These are phyloP conservation scores for Vitis riparia DNA, from an alignment of 164 flowering plant species.

Conservation along the genomic window DNA sequence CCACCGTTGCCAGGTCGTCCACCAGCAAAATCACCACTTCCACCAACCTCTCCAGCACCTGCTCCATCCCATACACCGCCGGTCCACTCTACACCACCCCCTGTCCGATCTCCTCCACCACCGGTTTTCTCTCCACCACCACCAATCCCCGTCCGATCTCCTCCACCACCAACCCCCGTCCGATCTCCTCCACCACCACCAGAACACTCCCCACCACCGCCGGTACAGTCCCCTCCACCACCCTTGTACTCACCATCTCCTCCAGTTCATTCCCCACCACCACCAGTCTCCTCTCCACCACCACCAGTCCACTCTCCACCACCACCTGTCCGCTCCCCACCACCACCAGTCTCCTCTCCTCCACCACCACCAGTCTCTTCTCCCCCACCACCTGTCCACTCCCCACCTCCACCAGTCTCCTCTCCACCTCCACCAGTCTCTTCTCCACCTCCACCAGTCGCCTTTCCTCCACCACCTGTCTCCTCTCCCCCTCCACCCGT, in stretches of 20 bases:
- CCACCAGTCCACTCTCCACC: constrained; percentile 6
- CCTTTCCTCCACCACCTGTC: background rate
- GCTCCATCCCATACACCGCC: constrained; percentile 1
- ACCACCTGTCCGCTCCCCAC: constrained; percentile 9
- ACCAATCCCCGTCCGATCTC: background rate
- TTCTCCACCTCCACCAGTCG: background rate
- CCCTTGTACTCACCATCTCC: background rate
- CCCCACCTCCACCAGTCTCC: constrained; percentile 1
- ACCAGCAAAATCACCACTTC: too few relatives aligned
- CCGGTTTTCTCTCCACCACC: constrained; percentile 1
- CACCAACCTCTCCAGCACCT: too few relatives aligned
- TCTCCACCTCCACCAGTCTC: constrained; percentile 11
- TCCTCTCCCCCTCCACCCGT: constrained; percentile 4
- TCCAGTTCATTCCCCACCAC: background rate
- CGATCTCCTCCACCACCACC: background rate
- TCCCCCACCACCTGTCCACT: constrained; percentile 9
- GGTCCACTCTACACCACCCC: background rate
- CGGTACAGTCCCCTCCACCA: background rate
- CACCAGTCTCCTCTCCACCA: constrained; percentile 15
- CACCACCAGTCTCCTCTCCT: constrained; percentile 11
- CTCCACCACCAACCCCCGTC: background rate
- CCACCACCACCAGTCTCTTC: constrained; percentile 10
- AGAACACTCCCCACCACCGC: background rate
- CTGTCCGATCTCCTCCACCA: constrained; percentile 1
- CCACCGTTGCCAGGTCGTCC: too few relatives aligned